Percentiles rank a stretch among this genome's conserved stretches.
Evolutionary conservation across 2,329 filamentous ascomycete genomes (phyloP).

Genomic region (Xylariaceae sp.): DNA sequence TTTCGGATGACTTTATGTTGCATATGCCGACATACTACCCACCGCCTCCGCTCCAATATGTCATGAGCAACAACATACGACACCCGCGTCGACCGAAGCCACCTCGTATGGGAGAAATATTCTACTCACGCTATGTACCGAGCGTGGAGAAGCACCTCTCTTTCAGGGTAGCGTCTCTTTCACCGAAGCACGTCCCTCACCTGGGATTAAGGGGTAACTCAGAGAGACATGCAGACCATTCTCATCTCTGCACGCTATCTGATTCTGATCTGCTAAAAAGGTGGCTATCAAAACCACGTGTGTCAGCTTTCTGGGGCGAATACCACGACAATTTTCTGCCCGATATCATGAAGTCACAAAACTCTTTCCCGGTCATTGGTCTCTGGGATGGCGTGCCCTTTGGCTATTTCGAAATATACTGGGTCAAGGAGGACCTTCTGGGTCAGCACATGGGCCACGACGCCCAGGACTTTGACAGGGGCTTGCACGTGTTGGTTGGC

Average conservation of each 20-base stretch:
- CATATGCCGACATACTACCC: slow-evolving; percentile 90
- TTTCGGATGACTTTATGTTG: slow-evolving; percentile 75
- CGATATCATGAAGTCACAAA: slow-evolving; percentile 56
- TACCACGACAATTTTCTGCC: slow-evolving; percentile 62
- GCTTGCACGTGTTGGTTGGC: slow-evolving; percentile 81
- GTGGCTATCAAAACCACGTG: slow-evolving; percentile 86
- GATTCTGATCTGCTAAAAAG: slow-evolving; percentile 62
- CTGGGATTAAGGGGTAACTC: slow-evolving; percentile 50
- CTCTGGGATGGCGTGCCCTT: slow-evolving; percentile 95
- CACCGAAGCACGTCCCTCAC: slow-evolving; percentile 57
- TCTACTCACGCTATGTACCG: slow-evolving; percentile 84
- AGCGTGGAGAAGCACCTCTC: slow-evolving; percentile 79
- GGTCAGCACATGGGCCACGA: slow-evolving; percentile 62
- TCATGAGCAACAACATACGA: slow-evolving; percentile 68
- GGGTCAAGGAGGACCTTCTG: slow-evolving; percentile 87
- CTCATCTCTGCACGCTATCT: slow-evolving; percentile 41
- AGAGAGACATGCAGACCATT: slow-evolving; percentile 33
- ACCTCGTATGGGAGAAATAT: slow-evolving; percentile 81
- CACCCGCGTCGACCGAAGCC: slow-evolving; percentile 87
- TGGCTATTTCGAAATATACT: slow-evolving; percentile 97
- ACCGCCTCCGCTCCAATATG: slow-evolving; percentile 75
- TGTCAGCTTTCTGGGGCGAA: slow-evolving; percentile 78
- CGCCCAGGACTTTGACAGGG: slow-evolving; percentile 76
- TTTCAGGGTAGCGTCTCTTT: slow-evolving; percentile 76
- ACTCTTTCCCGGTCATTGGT: slow-evolving; percentile 87